These are phyloP conservation scores for Dothiorella sarmentorum DNA, from an alignment of 2,329 filamentous ascomycete species.

Conservation along the genomic window DNA sequence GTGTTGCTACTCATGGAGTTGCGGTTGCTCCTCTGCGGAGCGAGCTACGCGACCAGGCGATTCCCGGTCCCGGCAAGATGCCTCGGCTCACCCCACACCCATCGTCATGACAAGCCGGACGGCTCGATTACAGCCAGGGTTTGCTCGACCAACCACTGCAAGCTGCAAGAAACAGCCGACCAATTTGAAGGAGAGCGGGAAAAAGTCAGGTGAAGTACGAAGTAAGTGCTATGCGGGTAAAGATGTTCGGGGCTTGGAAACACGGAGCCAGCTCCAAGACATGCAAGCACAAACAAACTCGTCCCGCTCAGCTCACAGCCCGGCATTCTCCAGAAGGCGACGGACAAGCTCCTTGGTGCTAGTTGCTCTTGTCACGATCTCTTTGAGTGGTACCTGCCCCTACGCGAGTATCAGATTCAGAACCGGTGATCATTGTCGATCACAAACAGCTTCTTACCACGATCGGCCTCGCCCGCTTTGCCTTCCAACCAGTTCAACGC, in stretches of 20 bases:
- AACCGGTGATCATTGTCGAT: neutral
- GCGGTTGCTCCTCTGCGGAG: neutral
- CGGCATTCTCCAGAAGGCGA: neutral
- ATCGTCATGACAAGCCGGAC: neutral
- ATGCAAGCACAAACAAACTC: neutral
- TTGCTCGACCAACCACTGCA: neutral
- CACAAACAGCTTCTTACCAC: conserved; percentile 37
- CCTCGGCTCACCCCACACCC: conserved; percentile 11
- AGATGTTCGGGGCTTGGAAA: neutral
- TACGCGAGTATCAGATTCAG: neutral
- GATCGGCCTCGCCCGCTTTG: conserved; percentile 33
- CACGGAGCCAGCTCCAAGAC: neutral
- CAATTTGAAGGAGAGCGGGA: neutral
- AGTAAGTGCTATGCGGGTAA: neutral
- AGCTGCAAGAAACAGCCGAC: neutral
- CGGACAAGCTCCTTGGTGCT: neutral
- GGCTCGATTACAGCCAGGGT: neutral
- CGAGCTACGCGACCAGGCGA: neutral
- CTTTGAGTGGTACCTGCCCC: neutral
- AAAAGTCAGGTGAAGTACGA: neutral
- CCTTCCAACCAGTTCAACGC: conserved; percentile 45
- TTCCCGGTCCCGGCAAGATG: conserved; percentile 1
- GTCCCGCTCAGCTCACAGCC: neutral
- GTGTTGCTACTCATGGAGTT: neutral
- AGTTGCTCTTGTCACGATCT: neutral